Base-by-base conservation (phyloP, 2,329 filamentous ascomycete genomes). In the Sporothrix mexicana region DNA sequence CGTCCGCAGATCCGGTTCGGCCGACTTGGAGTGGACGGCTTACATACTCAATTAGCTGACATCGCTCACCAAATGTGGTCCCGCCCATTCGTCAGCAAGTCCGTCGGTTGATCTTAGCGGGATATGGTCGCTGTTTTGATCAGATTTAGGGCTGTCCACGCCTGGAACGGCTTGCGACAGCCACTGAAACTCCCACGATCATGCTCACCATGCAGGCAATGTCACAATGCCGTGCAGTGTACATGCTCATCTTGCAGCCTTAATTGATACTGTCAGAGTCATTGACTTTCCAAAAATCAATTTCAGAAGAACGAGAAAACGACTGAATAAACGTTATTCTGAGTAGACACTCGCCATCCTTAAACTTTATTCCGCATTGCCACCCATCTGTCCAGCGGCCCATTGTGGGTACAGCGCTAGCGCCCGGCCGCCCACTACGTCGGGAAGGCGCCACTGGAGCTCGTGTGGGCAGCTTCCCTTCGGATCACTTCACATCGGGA, bases 361-460 rank as follows among this genome's bases (percentile, higher is more conserved):
- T 41, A 64, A 23, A 66, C 61, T 47, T 66, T 45, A 17, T 66
- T 66, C 41, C 61, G 20, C 17, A 47, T 66, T 66, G 61, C 61
- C 61, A 17, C 41, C 25, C 12, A 12, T 51, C 47, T 51, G 6
- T 51, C 13, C 61, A 66, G 20, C 61, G 13, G n/a, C 8, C 23
- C 61, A 36, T 62, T 17, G 61, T 66, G 61, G 61, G 47, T 41
- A 47, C 61, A 7, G 20, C 41, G 61, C 61, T 47, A 66, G 61
- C 41, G 20, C 41, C 61, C 61, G 30, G 61, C 36, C 9, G 41
- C 5, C 20, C 55, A 23, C 59, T n/a, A 23, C 57, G 41, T 20
- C 12, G 36, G 59, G 59, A 43, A 62, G 59, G 36, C 36, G 36
- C 57, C 57, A 64, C 59, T 23, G 12, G 6, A 41, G 59, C 17